Percentiles rank a stretch among this genome's conserved stretches.
Evolutionary conservation across 768 basidiomycete species (phyloP).

Genomic region (Podaxis rugospora): DNA sequence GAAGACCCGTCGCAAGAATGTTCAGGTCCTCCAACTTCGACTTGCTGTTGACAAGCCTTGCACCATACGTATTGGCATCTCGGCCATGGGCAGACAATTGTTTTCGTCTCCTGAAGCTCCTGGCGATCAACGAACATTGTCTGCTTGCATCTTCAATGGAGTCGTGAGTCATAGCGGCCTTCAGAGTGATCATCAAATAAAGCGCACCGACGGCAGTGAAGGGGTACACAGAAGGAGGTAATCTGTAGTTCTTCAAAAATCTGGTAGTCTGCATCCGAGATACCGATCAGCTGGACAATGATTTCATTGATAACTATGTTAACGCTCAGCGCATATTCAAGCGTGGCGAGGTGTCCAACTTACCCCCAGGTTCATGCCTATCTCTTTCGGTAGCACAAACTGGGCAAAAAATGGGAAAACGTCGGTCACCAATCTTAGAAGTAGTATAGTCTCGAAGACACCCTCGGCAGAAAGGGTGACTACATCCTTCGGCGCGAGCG

Average conservation of each 20-base stretch:
- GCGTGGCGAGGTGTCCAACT: not conserved
- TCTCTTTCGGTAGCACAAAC: not conserved
- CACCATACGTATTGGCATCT: constrained; percentile 21
- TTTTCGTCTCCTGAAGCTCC: constrained; percentile 16
- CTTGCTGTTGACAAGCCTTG: constrained; percentile 18
- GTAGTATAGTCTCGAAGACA: constrained; percentile 7
- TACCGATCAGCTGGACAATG: constrained; percentile 6
- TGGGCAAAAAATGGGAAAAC: constrained; percentile 9
- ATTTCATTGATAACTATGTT: constrained; percentile 1
- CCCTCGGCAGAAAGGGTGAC: constrained; percentile 24
- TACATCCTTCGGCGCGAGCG: constrained; percentile 33
- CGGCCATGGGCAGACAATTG: constrained; percentile 21
- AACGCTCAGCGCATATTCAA: not conserved
- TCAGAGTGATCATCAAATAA: no score
- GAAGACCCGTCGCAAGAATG: constrained; percentile 22
- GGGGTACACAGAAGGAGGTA: constrained; percentile 6
- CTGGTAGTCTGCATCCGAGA: constrained; percentile 6
- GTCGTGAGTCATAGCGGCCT: not conserved
- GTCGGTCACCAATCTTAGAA: not conserved
- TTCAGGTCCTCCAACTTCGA: constrained; percentile 8
- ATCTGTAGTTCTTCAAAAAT: constrained; percentile 11
- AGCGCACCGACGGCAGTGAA: constrained; percentile 7
- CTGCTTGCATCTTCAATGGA: constrained; percentile 17
- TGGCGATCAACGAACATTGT: constrained; percentile 20
- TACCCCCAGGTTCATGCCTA: not conserved